phyloP scores from a whole-genome alignment of 2,329 filamentous ascomycete genomes.

The Neonectria magnoliae region DNA sequence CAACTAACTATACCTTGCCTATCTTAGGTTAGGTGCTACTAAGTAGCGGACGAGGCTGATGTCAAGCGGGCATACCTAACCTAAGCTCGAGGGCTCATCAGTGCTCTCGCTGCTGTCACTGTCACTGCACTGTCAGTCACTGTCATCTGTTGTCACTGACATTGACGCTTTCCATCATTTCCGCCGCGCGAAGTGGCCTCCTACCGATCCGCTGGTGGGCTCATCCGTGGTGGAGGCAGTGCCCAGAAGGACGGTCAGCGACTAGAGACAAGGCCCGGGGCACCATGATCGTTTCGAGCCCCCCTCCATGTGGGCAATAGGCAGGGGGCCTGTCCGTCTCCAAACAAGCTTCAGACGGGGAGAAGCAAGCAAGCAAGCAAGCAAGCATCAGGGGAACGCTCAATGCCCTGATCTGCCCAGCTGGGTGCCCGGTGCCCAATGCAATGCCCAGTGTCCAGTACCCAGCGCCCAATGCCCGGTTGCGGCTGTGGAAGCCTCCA shows the following conservation, averaged over 20 bases:
- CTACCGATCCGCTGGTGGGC: conserved; percentile 39
- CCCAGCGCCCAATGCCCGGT: conserved; percentile 4
- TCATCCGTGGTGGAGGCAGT: conserved; percentile 45
- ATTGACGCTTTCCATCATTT: too few species aligned
- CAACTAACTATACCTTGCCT: too few species aligned
- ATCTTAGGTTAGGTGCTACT: too few species aligned
- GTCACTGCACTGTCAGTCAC: too few species aligned
- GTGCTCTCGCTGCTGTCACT: too few species aligned
- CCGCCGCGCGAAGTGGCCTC: too few species aligned
- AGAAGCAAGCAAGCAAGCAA: conserved; percentile 39
- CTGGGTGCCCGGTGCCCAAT: not conserved
- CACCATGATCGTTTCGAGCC: conserved; percentile 36
- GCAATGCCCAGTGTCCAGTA: not conserved
- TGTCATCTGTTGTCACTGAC: too few species aligned
- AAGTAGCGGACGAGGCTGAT: conserved; percentile 25
- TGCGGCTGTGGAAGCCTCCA: not conserved
- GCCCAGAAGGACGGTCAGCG: conserved; percentile 39
- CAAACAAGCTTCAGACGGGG: conserved; percentile 44
- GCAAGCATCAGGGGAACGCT: conserved; percentile 1
- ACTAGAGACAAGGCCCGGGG: conserved; percentile 35
- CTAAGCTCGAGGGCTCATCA: not conserved
- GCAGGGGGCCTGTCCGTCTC: conserved; percentile 36
- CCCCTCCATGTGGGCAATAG: conserved; percentile 26
- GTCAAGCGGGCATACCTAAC: conserved; percentile 9
- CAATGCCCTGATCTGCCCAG: not conserved